A percentile compares a stretch with the other conserved stretches of the same genome.
Evolutionary conservation across 371 early-diverging fungal genomes (phyloP).

Genomic region (Syncephalastrum monosporum): DNA sequence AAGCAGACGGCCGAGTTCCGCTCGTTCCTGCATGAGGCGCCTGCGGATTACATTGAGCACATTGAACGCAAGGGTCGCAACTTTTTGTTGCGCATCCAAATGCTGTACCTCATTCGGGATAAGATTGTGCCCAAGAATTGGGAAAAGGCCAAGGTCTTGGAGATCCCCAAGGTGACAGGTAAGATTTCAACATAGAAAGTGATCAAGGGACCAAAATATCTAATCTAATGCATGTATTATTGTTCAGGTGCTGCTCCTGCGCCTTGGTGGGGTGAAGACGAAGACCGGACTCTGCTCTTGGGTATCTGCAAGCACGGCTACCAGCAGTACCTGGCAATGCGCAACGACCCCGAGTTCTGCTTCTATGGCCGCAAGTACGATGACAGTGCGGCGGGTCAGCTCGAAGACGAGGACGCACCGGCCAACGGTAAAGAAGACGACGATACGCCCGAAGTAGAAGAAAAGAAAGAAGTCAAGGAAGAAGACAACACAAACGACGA

Average conservation of each 20-base stretch:
- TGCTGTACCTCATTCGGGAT: constrained; percentile 73
- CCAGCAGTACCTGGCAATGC: constrained; percentile 65
- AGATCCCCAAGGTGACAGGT: constrained; percentile 58
- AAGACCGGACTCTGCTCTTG: constrained; percentile 80
- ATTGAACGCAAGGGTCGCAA: constrained; percentile 71
- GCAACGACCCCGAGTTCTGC: constrained; percentile 69
- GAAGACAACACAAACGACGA: neutral
- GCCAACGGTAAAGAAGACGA: constrained; percentile 13
- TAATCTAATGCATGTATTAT: neutral
- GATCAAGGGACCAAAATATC: neutral
- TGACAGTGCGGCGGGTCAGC: constrained; percentile 39
- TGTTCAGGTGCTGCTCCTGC: constrained; percentile 52
- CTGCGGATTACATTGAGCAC: constrained; percentile 72
- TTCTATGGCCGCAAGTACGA: constrained; percentile 63
- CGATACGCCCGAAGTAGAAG: constrained; percentile 10
- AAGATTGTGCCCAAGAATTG: constrained; percentile 56
- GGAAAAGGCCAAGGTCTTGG: constrained; percentile 43
- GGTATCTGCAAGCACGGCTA: constrained; percentile 85
- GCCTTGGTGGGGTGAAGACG: constrained; percentile 81
- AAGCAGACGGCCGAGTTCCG: constrained; percentile 61
- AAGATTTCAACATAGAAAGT: constrained; percentile 2
- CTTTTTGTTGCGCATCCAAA: constrained; percentile 72
- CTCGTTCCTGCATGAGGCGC: constrained; percentile 70
- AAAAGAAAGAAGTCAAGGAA: constrained; percentile 12
- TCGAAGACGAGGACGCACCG: constrained; percentile 34